Percentiles rank a stretch among this genome's conserved stretches.
Conservation (phyloP, 2,329 filamentous ascomycete species). For the Rutstroemia sp. region DNA sequence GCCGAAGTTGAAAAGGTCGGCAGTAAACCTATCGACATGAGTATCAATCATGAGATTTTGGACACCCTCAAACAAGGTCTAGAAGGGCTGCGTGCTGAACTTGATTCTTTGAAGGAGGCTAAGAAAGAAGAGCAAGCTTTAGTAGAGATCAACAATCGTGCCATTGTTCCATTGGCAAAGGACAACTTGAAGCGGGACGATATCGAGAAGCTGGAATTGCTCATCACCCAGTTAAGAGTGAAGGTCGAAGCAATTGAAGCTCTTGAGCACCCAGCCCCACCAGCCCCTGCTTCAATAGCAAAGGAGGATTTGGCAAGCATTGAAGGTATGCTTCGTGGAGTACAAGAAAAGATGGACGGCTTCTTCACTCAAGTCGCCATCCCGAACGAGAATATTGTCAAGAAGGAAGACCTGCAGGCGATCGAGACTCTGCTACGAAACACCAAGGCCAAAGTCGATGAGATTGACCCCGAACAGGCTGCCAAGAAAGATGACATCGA, state of each 20-base stretch:
- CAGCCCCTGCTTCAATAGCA: conserved; percentile 35
- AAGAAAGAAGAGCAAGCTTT: conserved; percentile 39
- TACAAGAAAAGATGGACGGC: conserved; percentile 53
- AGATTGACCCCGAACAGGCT: conserved; percentile 66
- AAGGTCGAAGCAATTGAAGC: conserved; percentile 75
- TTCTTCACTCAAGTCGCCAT: conserved; percentile 36
- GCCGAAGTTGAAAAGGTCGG: conserved; percentile 68
- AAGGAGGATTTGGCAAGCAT: conserved; percentile 49
- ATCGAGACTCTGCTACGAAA: conserved; percentile 88
- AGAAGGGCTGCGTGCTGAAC: conserved; percentile 66
- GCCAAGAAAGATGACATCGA: conserved; percentile 61
- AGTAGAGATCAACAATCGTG: conserved; percentile 42
- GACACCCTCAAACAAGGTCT: conserved; percentile 82
- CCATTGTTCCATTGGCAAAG: conserved; percentile 36
- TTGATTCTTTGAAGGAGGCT: conserved; percentile 65
- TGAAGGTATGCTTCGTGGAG: conserved; percentile 44
- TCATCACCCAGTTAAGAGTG: conserved; percentile 73
- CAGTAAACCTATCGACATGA: conserved; percentile 75
- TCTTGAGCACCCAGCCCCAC: conserved; percentile 37
- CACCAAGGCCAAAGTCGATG: conserved; percentile 81
- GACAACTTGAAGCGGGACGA: conserved; percentile 60
- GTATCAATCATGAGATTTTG: conserved; percentile 81
- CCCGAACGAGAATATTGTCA: conserved; percentile 43
- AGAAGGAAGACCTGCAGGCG: conserved; percentile 78
- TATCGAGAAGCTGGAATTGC: conserved; percentile 75